Percentiles rank a stretch among this genome's conserved stretches.
These are phyloP conservation scores for Trichoderma sp. DNA, from an alignment of 2,329 filamentous ascomycete species.

Conservation along the genomic window DNA sequence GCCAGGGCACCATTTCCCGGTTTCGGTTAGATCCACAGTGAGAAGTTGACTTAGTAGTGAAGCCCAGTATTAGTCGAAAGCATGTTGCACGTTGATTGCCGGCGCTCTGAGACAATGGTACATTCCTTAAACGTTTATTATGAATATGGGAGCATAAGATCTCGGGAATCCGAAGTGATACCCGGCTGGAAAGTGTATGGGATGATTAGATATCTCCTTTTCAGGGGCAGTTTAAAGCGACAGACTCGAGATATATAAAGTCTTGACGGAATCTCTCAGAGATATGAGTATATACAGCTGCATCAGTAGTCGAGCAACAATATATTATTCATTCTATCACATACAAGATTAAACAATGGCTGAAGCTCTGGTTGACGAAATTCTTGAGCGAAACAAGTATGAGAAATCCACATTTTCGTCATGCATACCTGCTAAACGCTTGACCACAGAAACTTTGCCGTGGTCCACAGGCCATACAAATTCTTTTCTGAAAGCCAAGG, in stretches of 20 bases:
- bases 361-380: background rate
- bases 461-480: background rate
- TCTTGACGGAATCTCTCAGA: background rate
- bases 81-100: background rate
- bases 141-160: background rate
- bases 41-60: background rate
- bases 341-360: background rate
- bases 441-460: background rate
- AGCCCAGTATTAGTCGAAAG: background rate
- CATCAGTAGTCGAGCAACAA: background rate
- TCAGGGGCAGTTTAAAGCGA: background rate
- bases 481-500: background rate
- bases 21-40: background rate
- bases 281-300: background rate
- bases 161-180: background rate
- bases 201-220: background rate
- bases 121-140: background rate
- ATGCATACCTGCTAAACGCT: background rate
- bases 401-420: background rate
- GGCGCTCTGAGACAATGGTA: background rate
- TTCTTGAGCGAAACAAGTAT: background rate
- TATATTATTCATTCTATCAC: background rate
- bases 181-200: background rate
- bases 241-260: background rate
- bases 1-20: background rate